Conservation (phyloP, 495 filamentous ascomycete genomes). For the Talaromyces ruber region DNA sequence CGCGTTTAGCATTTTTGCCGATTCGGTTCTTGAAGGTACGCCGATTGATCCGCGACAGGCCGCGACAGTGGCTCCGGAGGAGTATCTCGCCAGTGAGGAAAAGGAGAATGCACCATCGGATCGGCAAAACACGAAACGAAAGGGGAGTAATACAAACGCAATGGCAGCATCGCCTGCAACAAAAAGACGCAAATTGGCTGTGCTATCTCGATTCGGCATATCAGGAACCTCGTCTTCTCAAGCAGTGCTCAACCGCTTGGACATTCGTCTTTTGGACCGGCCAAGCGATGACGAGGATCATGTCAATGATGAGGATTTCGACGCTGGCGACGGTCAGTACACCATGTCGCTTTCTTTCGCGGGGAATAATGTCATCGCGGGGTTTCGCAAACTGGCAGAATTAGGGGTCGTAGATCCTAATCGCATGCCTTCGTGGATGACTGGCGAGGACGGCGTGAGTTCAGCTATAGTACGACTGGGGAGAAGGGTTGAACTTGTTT, state of each 20-base stretch:
- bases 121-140: constrained; percentile 36
- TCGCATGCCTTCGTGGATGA: constrained; percentile 85
- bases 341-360: constrained; percentile 56
- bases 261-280: constrained; percentile 24
- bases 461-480: constrained; percentile 57
- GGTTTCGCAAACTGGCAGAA: constrained; percentile 68
- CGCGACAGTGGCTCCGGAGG: constrained; percentile 32
- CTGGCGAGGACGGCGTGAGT: constrained; percentile 75
- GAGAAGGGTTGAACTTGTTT: constrained; percentile 20
- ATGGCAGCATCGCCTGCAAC: constrained; percentile 49
- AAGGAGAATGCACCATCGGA: constrained; percentile 19
- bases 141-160: constrained; percentile 43
- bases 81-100: constrained; percentile 22
- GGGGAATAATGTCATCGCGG: constrained; percentile 73
- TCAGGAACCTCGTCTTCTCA: constrained; percentile 19
- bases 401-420: constrained; percentile 61
- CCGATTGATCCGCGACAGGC: constrained; percentile 46
- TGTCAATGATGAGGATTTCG: constrained; percentile 9
- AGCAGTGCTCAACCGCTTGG: constrained; percentile 23
- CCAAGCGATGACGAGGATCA: constrained; percentile 12
- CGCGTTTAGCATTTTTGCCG: constrained; percentile 71
- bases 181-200: constrained; percentile 51
- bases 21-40: constrained; percentile 47
- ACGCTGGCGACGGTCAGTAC: constrained; percentile 10
- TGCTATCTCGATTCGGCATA: constrained; percentile 38